phyloP scores from a whole-genome alignment of 257 asterid species.

The Rauvolfia tetraphylla region DNA sequence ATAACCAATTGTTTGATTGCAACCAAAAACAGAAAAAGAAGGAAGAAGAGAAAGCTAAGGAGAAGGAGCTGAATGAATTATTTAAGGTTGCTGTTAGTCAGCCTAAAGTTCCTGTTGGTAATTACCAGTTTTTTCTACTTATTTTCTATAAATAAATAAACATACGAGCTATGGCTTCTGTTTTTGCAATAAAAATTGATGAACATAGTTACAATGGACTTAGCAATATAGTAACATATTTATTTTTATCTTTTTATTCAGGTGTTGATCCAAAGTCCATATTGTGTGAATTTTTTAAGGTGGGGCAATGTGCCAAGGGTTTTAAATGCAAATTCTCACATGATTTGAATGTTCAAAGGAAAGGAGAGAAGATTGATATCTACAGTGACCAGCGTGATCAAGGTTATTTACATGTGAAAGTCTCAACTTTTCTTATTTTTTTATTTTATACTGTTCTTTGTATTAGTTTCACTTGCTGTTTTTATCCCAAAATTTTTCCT shows the following conservation, averaged over 20 bases:
- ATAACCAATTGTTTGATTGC: constrained; percentile 6
- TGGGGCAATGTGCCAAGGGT: constrained; percentile 84
- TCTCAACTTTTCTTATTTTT: constrained; percentile 6
- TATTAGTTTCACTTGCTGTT: neutral
- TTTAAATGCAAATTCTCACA: constrained; percentile 97
- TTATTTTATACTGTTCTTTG: neutral
- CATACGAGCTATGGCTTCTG: neutral
- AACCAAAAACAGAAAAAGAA: constrained; percentile 74
- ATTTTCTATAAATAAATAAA: neutral
- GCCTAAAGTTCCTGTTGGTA: constrained; percentile 96
- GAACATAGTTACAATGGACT: neutral
- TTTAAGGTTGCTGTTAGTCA: constrained; percentile 85
- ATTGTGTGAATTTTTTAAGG: constrained; percentile 79
- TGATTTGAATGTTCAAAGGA: constrained; percentile 91
- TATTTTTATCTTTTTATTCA: constrained; percentile 14
- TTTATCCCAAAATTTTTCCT: neutral
- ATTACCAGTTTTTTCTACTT: neutral
- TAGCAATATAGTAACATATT: neutral
- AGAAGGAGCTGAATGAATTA: constrained; percentile 83
- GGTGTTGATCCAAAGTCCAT: constrained; percentile 96
- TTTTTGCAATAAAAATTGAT: neutral
- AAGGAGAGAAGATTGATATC: constrained; percentile 91
- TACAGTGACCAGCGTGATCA: constrained; percentile 71
- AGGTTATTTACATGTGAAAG: constrained; percentile 31
- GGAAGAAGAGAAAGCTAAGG: constrained; percentile 89